These are phyloP conservation scores for Dentipellis sp. DNA, from an alignment of 768 basidiomycete species.

Conservation along the genomic window DNA sequence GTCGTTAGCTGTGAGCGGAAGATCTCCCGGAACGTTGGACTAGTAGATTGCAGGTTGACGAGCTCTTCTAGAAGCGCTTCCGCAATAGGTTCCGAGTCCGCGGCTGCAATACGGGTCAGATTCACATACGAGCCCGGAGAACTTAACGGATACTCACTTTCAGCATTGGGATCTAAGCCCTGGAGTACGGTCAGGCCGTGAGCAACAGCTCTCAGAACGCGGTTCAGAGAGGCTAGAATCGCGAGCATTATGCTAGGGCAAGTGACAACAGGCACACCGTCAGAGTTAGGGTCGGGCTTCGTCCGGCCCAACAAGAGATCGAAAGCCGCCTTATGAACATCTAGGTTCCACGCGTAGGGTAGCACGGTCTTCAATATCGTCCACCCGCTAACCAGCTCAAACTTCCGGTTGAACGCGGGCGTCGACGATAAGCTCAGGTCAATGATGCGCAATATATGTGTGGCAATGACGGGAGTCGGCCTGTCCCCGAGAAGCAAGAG, in stretches of 20 bases:
- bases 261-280: constrained; percentile 24
- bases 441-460: constrained; percentile 52
- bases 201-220: constrained; percentile 30
- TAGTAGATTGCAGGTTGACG: constrained; percentile 57
- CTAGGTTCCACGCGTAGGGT: constrained; percentile 56
- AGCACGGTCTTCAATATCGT: constrained; percentile 59
- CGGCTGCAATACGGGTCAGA: constrained; percentile 4
- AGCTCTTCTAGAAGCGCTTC: constrained; percentile 62
- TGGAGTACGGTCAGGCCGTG: background rate
- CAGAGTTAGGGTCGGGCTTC: constrained; percentile 23
- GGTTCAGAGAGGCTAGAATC: constrained; percentile 60
- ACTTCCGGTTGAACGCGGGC: constrained; percentile 64
- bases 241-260: constrained; percentile 68
- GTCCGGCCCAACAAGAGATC: constrained; percentile 46
- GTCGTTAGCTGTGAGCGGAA: constrained; percentile 69
- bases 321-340: constrained; percentile 59
- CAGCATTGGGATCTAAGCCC: constrained; percentile 15
- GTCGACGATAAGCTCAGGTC: constrained; percentile 44
- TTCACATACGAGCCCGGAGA: background rate
- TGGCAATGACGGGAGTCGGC: constrained; percentile 51
- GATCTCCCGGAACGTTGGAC: constrained; percentile 55
- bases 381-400: constrained; percentile 84
- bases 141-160: constrained; percentile 4
- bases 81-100: constrained; percentile 19
- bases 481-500: constrained; percentile 72